Conservation (phyloP, 768 basidiomycete species). For the Kwoniella sp. region DNA sequence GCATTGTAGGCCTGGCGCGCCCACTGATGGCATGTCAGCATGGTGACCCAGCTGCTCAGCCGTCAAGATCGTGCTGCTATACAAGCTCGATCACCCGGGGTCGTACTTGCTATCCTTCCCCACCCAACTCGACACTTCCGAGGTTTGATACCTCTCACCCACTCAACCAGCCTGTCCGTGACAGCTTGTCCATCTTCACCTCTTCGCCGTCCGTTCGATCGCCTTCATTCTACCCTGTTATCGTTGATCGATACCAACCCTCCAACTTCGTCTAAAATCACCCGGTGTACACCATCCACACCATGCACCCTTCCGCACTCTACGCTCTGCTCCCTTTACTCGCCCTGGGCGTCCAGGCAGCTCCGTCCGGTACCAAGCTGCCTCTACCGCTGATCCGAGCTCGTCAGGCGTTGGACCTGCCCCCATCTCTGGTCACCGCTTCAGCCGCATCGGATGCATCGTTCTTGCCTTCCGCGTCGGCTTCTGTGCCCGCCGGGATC, state of each 20-base stretch:
- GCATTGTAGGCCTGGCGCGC: no score
- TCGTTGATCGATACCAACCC: conserved; percentile 1
- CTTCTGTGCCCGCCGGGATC: background rate
- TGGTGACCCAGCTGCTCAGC: no score
- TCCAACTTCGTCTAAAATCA: no score
- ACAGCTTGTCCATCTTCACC: background rate
- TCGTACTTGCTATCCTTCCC: no score
- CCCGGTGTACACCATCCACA: background rate
- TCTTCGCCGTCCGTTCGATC: background rate
- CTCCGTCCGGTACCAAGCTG: background rate
- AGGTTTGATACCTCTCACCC: conserved; percentile 7
- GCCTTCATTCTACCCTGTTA: background rate
- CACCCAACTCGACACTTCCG: background rate
- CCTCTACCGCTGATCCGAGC: conserved; percentile 7
- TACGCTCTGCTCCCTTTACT: conserved; percentile 13
- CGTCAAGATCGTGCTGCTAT: no score
- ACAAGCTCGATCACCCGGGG: no score
- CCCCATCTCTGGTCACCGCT: conserved; percentile 2
- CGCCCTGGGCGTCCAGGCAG: background rate
- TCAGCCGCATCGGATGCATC: background rate
- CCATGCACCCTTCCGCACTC: conserved; percentile 1
- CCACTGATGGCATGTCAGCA: no score
- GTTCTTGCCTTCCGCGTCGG: no score
- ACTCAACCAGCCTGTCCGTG: conserved; percentile 1
- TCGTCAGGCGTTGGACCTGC: conserved; percentile 6